A percentile compares a stretch with the other conserved stretches of the same genome.
Evolutionary conservation across 805 yeast genomes (phyloP).

Genomic region (Candida tibetensis): DNA sequence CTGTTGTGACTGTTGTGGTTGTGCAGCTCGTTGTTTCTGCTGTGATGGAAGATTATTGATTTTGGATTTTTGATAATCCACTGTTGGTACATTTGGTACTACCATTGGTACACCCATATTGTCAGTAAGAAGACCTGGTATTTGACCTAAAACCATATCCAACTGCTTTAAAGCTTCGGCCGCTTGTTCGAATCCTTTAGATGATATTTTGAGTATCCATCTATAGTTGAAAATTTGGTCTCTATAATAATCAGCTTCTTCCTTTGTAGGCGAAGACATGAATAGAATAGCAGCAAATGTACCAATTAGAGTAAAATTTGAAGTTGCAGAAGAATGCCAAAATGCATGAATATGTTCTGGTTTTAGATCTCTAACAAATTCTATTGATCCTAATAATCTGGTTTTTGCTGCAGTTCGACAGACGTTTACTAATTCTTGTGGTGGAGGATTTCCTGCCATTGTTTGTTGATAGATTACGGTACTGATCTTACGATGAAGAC

Average conservation of each 20-base stretch:
- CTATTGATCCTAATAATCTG: conserved; percentile 76
- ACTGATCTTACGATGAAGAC: conserved; percentile 76
- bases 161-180: conserved; percentile 69
- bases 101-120: conserved; percentile 35
- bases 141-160: conserved; percentile 67
- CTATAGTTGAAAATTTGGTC: conserved; percentile 74
- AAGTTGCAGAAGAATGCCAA: conserved; percentile 83
- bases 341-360: conserved; percentile 84
- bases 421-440: conserved; percentile 44
- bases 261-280: conserved; percentile 53
- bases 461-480: conserved; percentile 45
- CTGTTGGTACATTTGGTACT: conserved; percentile 32
- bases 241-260: conserved; percentile 62
- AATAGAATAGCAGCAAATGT: conserved; percentile 81
- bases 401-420: conserved; percentile 86
- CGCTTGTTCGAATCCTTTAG: conserved; percentile 76
- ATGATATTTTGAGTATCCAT: conserved; percentile 69
- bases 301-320: conserved; percentile 79
- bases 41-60: conserved; percentile 10
- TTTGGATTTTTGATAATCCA: conserved; percentile 14
- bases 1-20: too few relatives aligned
- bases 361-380: conserved; percentile 69
- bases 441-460: conserved; percentile 30
- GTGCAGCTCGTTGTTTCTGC: not conserved
- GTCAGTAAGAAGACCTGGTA: conserved; percentile 63